phyloP scores from a whole-genome alignment of 192 early-diverging fungal species.

The Coemansia guatemalensis region DNA sequence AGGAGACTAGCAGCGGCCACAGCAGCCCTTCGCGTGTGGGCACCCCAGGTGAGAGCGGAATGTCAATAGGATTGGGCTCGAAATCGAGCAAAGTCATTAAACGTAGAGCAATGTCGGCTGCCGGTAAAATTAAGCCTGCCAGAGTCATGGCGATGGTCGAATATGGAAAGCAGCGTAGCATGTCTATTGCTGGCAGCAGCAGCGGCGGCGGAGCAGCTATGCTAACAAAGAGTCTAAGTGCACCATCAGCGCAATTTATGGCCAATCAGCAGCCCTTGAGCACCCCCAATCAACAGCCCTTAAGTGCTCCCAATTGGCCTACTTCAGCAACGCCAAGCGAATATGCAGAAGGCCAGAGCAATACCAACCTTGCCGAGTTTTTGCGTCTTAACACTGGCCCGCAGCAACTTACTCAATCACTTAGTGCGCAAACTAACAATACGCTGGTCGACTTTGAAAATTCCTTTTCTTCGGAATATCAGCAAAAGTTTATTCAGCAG shows the following conservation, averaged over 20 bases:
- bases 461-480: neutral
- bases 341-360: neutral
- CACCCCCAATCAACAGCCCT: neutral
- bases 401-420: neutral
- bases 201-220: neutral
- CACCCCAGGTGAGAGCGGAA: neutral
- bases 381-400: neutral
- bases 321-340: neutral
- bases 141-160: neutral
- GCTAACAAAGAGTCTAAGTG: neutral
- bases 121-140: conserved; percentile 10
- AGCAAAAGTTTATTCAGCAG: neutral
- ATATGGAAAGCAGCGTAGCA: conserved; percentile 24
- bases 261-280: neutral
- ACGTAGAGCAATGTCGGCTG: conserved; percentile 22
- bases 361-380: neutral
- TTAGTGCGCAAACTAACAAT: neutral
- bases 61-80: neutral
- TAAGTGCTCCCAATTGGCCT: conserved; percentile 9
- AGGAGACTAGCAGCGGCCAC: neutral
- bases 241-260: conserved; percentile 1
- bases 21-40: neutral
- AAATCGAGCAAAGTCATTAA: conserved; percentile 13
- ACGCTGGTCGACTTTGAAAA: neutral
- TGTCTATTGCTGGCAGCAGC: conserved; percentile 15